Evolutionary conservation across 345 rosid species (phyloP).

Genomic region (Punica granatum): DNA sequence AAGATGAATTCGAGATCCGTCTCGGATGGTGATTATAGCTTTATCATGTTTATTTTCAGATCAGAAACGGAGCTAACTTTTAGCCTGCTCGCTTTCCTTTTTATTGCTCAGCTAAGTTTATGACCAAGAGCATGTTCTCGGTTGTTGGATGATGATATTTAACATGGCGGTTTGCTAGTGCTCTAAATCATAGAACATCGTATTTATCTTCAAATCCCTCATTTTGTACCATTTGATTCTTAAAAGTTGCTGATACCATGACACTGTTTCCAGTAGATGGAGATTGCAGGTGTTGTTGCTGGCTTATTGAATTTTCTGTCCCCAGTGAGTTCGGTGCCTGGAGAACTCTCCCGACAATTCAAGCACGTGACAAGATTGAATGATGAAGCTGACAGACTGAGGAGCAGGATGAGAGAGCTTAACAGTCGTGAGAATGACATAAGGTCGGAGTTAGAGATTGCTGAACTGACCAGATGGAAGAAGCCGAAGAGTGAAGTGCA

Average conservation of each 20-base stretch:
- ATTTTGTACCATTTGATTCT: not conserved
- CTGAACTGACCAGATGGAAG: not conserved
- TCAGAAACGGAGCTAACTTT: not conserved
- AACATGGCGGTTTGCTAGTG: no score
- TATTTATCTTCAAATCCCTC: no score
- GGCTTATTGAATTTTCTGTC: not conserved
- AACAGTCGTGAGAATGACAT: constrained; percentile 6
- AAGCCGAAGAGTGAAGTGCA: constrained; percentile 5
- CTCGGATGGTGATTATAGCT: not conserved
- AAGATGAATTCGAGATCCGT: not conserved
- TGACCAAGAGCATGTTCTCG: no score
- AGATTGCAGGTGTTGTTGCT: constrained; percentile 6
- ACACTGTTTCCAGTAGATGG: not conserved
- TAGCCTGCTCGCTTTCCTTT: not conserved
- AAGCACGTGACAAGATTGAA: not conserved
- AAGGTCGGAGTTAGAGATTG: constrained; percentile 1
- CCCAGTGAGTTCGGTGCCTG: not conserved
- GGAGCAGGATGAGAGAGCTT: not conserved
- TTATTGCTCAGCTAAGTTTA: not conserved
- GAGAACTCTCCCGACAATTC: not conserved
- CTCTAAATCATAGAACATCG: no score
- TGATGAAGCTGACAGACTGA: not conserved
- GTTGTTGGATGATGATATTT: no score
- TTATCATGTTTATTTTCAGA: no score
- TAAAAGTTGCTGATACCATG: not conserved